phyloP scores from a whole-genome alignment of 306 rosid species.

The Quercus engelmannii region DNA sequence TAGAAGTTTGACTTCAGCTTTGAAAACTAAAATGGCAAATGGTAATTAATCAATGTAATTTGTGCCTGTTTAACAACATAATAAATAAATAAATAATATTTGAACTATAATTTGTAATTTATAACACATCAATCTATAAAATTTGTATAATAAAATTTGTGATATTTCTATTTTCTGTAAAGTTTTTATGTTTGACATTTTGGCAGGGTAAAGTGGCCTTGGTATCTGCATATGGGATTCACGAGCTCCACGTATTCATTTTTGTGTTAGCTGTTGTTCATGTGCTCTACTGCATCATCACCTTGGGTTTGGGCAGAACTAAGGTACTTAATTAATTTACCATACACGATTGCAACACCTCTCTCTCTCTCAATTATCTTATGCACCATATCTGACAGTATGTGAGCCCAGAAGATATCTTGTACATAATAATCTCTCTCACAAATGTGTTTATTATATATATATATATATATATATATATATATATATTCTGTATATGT shows the following conservation, averaged over 20 bases:
- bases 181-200: not conserved
- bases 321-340: slow-evolving; percentile 37
- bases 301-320: slow-evolving; percentile 58
- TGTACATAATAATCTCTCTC: too few species aligned
- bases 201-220: slow-evolving; percentile 67
- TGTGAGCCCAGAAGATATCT: too few species aligned
- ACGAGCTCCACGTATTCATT: slow-evolving; percentile 86
- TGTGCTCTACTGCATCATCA: slow-evolving; percentile 60
- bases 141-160: too few species aligned
- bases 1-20: not conserved
- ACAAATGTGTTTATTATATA: too few species aligned
- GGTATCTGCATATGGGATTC: slow-evolving; percentile 82
- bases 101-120: too few species aligned
- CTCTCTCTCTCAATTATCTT: not conserved
- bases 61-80: too few species aligned
- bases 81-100: too few species aligned
- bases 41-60: too few species aligned
- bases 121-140: too few species aligned
- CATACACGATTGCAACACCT: not conserved
- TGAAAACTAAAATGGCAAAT: not conserved
- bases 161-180: not conserved
- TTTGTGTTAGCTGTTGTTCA: slow-evolving; percentile 68
- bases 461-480: too few species aligned
- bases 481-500: too few species aligned
- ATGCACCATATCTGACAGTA: too few species aligned